Evolutionary conservation across 2,329 filamentous ascomycete species (phyloP).

Genomic region (Diaporthe sp.): DNA sequence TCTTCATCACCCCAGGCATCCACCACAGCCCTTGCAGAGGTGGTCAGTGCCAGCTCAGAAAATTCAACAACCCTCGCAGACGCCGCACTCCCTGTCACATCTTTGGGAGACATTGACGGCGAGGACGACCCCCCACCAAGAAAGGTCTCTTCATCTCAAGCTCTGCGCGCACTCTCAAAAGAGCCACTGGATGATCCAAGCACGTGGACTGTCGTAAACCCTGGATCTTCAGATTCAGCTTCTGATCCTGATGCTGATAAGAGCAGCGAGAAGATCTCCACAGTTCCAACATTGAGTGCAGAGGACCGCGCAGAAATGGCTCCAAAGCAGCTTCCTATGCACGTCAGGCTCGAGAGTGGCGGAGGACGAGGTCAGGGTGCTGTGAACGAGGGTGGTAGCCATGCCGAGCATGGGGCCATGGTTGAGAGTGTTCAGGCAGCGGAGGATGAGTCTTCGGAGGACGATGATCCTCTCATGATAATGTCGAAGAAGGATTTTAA

Average conservation of each 20-base stretch:
- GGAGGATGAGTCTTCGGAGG: conserved; percentile 34
- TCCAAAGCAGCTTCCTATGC: not conserved
- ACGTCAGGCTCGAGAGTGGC: not conserved
- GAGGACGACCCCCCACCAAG: conserved; percentile 50
- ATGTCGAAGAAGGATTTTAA: conserved; percentile 35
- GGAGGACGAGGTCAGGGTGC: not conserved
- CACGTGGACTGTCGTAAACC: conserved; percentile 51
- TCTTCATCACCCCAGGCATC: conserved; percentile 65
- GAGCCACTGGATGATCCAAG: conserved; percentile 51
- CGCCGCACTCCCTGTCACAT: conserved; percentile 42
- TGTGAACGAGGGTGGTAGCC: not conserved
- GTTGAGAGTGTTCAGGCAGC: not conserved
- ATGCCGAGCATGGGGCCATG: not conserved
- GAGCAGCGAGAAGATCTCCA: not conserved
- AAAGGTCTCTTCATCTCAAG: conserved; percentile 54
- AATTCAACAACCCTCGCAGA: conserved; percentile 37
- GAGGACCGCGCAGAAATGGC: conserved; percentile 3
- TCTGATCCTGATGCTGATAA: conserved; percentile 12
- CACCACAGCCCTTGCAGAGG: conserved; percentile 43
- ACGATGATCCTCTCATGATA: conserved; percentile 36
- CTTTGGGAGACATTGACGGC: conserved; percentile 47
- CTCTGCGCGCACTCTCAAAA: conserved; percentile 51
- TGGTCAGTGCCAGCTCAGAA: conserved; percentile 22
- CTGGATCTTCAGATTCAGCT: conserved; percentile 20
- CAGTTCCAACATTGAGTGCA: not conserved